Conservation (phyloP, 2,329 filamentous ascomycete species). For the Geosmithia morbida region DNA sequence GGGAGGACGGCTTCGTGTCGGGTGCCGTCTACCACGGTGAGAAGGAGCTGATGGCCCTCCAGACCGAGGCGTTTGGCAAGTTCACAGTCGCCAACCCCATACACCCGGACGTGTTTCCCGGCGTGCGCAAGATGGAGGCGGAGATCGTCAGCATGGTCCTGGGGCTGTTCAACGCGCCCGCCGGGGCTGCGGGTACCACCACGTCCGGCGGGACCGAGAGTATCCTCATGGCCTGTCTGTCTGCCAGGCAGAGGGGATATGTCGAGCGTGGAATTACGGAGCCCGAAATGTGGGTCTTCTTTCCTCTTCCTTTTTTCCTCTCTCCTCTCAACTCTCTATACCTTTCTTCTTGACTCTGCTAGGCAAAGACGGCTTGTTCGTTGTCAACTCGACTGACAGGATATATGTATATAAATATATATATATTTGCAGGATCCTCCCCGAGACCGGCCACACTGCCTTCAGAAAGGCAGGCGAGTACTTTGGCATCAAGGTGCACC, state of each 20-base stretch:
- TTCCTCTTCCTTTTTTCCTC: not conserved
- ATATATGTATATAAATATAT: too few species aligned
- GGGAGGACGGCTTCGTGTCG: constrained; percentile 91
- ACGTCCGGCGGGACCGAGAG: constrained; percentile 93
- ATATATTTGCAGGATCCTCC: constrained; percentile 59
- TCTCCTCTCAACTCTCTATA: too few species aligned
- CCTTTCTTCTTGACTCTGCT: too few species aligned
- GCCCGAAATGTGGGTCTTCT: constrained; percentile 67
- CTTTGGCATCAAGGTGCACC: constrained; percentile 91
- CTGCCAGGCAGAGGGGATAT: constrained; percentile 79
- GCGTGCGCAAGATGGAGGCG: constrained; percentile 97
- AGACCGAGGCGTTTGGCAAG: constrained; percentile 84
- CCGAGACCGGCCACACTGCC: constrained; percentile 86
- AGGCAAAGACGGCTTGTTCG: too few species aligned
- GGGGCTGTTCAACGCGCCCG: constrained; percentile 75
- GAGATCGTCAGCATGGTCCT: constrained; percentile 95
- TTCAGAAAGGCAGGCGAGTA: constrained; percentile 93
- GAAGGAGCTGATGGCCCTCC: constrained; percentile 63
- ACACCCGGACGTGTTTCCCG: constrained; percentile 95
- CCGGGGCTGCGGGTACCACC: constrained; percentile 73
- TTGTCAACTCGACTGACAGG: too few species aligned
- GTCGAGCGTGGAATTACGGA: constrained; percentile 76
- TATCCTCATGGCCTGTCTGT: constrained; percentile 88
- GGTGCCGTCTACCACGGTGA: constrained; percentile 96
- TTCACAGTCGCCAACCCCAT: constrained; percentile 96